Conservation (phyloP, 148 eudicot species). For the Rhododendron vialii region DNA sequence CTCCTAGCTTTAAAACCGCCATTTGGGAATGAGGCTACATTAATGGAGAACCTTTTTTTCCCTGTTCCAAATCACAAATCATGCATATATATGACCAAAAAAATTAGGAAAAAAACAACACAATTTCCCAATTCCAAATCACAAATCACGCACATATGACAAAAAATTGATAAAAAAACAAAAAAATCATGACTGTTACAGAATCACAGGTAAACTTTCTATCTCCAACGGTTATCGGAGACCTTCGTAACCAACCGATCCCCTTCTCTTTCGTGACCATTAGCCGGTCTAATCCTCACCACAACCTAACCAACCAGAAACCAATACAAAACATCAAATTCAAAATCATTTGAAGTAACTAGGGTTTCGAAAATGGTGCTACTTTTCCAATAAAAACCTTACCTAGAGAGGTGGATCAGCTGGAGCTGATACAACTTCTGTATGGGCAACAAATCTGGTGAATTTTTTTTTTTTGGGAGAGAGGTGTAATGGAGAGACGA, state of each 20-base stretch:
- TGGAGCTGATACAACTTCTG: background rate
- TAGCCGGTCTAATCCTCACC: constrained; percentile 66
- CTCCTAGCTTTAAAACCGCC: constrained; percentile 36
- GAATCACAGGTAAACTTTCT: constrained; percentile 62
- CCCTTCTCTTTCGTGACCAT: constrained; percentile 42
- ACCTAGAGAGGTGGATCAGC: constrained; percentile 72
- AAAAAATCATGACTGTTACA: constrained; percentile 9
- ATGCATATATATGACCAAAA: no score
- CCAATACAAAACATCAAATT: background rate
- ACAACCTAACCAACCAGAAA: constrained; percentile 44
- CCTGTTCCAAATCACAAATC: no score
- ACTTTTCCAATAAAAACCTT: background rate
- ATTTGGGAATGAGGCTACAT: constrained; percentile 10
- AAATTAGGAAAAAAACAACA: no score
- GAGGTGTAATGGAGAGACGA: no score
- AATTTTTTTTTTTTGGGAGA: background rate
- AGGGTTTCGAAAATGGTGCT: background rate
- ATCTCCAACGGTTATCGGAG: constrained; percentile 50
- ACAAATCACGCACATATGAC: no score
- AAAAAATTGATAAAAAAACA: no score
- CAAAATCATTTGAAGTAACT: background rate
- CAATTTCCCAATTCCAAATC: no score
- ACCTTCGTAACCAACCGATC: constrained; percentile 51
- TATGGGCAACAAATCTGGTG: constrained; percentile 18
- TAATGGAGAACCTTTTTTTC: no score